These are phyloP conservation scores for Heracleum sosnowskyi DNA, from an alignment of 129 eudicot species.

Conservation along the genomic window DNA sequence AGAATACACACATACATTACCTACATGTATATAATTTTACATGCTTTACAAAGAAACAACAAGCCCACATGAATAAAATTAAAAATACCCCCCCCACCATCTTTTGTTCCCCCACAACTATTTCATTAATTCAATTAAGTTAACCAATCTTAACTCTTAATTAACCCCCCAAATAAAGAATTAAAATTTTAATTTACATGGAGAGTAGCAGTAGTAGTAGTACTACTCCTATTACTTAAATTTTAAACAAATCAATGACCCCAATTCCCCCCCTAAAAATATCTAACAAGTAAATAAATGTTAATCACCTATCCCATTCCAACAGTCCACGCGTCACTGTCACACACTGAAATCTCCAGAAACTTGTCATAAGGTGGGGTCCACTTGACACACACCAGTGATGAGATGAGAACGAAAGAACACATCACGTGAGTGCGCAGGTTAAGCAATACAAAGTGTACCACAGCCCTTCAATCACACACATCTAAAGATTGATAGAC, in stretches of 20 bases:
- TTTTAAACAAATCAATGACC: not conserved
- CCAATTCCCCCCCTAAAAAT: not conserved
- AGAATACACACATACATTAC: not conserved
- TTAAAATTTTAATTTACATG: not conserved
- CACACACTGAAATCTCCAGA: conserved; percentile 25
- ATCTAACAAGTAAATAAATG: not conserved
- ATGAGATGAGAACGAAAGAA: conserved; percentile 24
- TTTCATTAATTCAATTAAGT: not conserved
- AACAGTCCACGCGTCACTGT: conserved; percentile 5
- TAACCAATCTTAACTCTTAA: not conserved
- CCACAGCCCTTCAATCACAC: conserved; percentile 2
- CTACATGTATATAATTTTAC: not conserved
- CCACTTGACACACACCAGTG: conserved; percentile 18
- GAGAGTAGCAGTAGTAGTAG: not conserved
- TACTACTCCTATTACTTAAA: too few relatives aligned
- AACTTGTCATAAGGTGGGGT: conserved; percentile 15
- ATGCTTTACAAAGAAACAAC: not conserved
- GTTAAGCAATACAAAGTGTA: conserved; percentile 26
- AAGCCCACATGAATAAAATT: not conserved
- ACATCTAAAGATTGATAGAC: not conserved
- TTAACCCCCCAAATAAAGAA: not conserved
- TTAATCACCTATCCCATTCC: conserved; percentile 1
- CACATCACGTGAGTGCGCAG: conserved; percentile 69
- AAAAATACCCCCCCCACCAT: not conserved
- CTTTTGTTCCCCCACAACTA: conserved; percentile 2